Evolutionary conservation across 441 rosid genomes (phyloP).

Genomic region (Capsella rubella): DNA sequence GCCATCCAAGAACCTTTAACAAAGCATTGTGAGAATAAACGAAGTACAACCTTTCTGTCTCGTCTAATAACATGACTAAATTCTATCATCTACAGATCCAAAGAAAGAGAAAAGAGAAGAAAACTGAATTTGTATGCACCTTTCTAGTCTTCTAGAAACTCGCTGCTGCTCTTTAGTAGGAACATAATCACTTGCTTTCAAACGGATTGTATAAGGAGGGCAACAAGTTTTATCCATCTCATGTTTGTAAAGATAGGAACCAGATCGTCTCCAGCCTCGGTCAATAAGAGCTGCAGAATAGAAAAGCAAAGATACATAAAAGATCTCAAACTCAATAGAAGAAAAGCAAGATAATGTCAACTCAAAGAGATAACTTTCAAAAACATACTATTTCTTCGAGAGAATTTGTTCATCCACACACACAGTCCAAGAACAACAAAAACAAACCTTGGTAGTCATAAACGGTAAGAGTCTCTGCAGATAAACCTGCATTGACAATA

Average conservation of each 20-base stretch:
- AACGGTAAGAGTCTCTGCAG: slow-evolving; percentile 73
- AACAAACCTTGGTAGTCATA: slow-evolving; percentile 89
- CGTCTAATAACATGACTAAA: slow-evolving; percentile 1
- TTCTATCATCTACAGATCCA: neutral
- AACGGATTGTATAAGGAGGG: slow-evolving; percentile 88
- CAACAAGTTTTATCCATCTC: slow-evolving; percentile 96
- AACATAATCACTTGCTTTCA: slow-evolving; percentile 75
- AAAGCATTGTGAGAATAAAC: slow-evolving; percentile 25
- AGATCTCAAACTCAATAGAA: slow-evolving; percentile 15
- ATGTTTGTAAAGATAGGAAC: slow-evolving; percentile 85
- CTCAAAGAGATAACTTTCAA: neutral
- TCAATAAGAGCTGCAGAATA: slow-evolving; percentile 76
- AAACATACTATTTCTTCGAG: too few relatives aligned
- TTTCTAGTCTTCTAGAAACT: slow-evolving; percentile 68
- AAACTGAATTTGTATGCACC: slow-evolving; percentile 49
- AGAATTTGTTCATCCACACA: slow-evolving; percentile 26
- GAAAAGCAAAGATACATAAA: neutral
- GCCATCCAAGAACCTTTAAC: slow-evolving; percentile 74
- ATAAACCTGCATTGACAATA: slow-evolving; percentile 60
- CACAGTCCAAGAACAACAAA: neutral
- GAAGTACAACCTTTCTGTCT: slow-evolving; percentile 4
- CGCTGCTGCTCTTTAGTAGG: slow-evolving; percentile 87
- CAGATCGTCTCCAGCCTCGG: slow-evolving; percentile 96
- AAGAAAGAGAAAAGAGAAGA: slow-evolving; percentile 4
- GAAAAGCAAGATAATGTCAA: neutral